These are phyloP conservation scores for Exidia glandulosa DNA, from an alignment of 768 basidiomycete species.

Conservation along the genomic window DNA sequence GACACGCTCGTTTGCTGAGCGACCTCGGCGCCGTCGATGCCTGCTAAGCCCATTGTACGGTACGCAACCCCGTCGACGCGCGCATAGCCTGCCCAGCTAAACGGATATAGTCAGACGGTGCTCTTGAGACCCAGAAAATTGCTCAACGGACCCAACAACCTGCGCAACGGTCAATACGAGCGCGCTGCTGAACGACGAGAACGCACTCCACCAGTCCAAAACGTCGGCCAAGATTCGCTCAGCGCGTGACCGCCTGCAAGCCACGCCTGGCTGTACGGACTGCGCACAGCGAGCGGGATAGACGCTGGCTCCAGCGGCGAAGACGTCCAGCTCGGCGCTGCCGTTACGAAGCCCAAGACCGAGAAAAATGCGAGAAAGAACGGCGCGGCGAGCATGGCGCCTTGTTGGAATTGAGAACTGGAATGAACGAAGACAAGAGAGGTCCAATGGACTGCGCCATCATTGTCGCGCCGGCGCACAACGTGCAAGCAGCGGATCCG, in stretches of 20 bases:
- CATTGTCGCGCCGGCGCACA: too few relatives aligned
- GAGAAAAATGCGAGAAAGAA: background rate
- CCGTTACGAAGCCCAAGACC: background rate
- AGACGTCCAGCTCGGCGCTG: background rate
- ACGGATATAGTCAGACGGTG: background rate
- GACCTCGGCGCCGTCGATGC: background rate
- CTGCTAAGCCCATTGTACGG: slow-evolving; percentile 7
- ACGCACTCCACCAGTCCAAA: slow-evolving; percentile 9
- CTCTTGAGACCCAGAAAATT: too few relatives aligned
- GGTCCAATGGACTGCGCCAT: too few relatives aligned
- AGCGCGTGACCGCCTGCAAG: background rate
- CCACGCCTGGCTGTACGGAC: slow-evolving; percentile 15
- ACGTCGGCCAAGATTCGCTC: slow-evolving; percentile 4
- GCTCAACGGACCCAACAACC: slow-evolving; percentile 4
- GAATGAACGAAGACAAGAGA: too few relatives aligned
- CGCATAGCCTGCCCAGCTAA: slow-evolving; percentile 7
- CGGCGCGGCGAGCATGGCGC: background rate
- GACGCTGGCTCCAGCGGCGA: slow-evolving; percentile 12
- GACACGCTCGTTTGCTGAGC: slow-evolving; percentile 7
- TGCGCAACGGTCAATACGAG: background rate
- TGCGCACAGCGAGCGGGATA: slow-evolving; percentile 17
- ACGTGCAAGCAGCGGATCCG: too few relatives aligned
- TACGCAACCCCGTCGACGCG: slow-evolving; percentile 11
- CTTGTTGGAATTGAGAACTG: too few relatives aligned
- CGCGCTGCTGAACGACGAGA: background rate